Evolutionary conservation across 2,329 filamentous ascomycete genomes (phyloP).

Genomic region (Diplodia intermedia): DNA sequence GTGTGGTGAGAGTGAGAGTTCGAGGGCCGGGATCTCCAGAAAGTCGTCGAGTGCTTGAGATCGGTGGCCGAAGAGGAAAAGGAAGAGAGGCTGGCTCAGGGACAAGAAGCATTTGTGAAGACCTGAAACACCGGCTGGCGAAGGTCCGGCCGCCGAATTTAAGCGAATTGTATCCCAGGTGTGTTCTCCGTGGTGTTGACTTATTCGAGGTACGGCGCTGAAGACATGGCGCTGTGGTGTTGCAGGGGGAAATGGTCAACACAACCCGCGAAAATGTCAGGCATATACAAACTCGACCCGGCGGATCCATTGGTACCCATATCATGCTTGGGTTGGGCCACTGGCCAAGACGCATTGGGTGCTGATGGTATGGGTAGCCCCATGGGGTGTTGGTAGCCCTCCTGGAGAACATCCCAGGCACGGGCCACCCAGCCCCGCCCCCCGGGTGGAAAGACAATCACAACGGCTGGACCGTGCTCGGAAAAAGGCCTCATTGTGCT

Average conservation of each 20-base stretch:
- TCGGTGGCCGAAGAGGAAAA: conserved; percentile 11
- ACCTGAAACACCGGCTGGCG: too few species aligned
- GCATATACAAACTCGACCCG: background rate
- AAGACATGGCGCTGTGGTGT: background rate
- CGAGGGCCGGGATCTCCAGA: too few species aligned
- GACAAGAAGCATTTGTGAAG: background rate
- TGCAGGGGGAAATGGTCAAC: too few species aligned
- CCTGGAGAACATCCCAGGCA: conserved; percentile 2
- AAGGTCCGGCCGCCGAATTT: background rate
- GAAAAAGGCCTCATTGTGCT: background rate
- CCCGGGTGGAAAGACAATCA: background rate
- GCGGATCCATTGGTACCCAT: background rate
- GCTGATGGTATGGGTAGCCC: background rate
- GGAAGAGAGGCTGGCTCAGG: background rate
- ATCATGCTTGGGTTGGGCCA: background rate
- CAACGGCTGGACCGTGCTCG: background rate
- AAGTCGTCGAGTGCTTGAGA: background rate
- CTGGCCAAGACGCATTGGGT: background rate
- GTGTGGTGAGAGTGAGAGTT: background rate
- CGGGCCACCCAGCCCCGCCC: background rate
- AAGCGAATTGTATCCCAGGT: background rate
- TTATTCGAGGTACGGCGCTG: background rate
- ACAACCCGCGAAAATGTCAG: background rate
- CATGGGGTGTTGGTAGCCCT: background rate
- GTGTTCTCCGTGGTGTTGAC: conserved; percentile 7